Conservation (phyloP, 306 rosid species). For the Alnus rubra region DNA sequence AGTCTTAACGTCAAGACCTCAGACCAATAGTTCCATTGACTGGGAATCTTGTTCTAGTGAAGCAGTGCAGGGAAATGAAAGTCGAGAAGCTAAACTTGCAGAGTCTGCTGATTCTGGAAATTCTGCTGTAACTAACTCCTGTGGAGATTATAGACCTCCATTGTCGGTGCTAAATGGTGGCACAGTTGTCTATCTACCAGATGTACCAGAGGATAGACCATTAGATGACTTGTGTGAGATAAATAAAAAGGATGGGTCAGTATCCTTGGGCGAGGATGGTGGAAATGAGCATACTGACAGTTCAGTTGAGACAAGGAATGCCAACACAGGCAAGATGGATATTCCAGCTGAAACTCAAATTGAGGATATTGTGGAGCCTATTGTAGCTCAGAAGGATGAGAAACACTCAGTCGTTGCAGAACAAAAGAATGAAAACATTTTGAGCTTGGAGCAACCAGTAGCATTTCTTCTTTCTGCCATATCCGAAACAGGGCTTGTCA, state of each 20-base stretch:
- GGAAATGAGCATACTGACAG: slow-evolving; percentile 47
- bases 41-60: slow-evolving; percentile 58
- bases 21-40: slow-evolving; percentile 54
- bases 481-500: slow-evolving; percentile 92
- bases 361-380: slow-evolving; percentile 44
- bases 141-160: slow-evolving; percentile 47
- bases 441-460: slow-evolving; percentile 61
- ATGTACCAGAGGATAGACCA: slow-evolving; percentile 77
- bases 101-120: slow-evolving; percentile 42
- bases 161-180: slow-evolving; percentile 40
- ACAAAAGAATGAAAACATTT: slow-evolving; percentile 46
- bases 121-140: slow-evolving; percentile 23
- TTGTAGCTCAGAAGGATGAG: slow-evolving; percentile 49
- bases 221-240: slow-evolving; percentile 50
- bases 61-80: slow-evolving; percentile 42
- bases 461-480: slow-evolving; percentile 75
- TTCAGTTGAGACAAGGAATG: slow-evolving; percentile 40
- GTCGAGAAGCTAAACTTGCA: slow-evolving; percentile 43
- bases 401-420: slow-evolving; percentile 40
- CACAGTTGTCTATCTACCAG: slow-evolving; percentile 55
- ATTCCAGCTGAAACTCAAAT: slow-evolving; percentile 45
- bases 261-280: slow-evolving; percentile 33
- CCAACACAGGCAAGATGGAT: slow-evolving; percentile 29
- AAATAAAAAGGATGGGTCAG: slow-evolving; percentile 40
- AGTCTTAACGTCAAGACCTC: slow-evolving; percentile 78